Base-by-base conservation (phyloP, 306 rosid species). In the Potentilla sterilis region DNA sequence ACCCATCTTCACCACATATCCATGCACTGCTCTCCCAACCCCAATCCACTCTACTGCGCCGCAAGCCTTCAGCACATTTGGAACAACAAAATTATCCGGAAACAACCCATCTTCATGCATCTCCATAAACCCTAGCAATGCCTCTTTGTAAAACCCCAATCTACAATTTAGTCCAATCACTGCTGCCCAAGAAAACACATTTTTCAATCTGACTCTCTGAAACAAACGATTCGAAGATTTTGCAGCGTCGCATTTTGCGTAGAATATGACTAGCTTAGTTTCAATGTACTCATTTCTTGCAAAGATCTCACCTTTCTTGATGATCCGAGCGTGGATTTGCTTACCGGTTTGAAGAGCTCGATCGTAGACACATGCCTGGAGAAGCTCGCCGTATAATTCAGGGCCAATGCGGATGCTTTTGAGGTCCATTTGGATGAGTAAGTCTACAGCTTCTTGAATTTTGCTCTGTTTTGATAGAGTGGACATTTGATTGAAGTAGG, bases 171-270 rank as follows among this genome's bases (percentile, higher is more conserved):
- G 34, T 12, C 93, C 93, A 55, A 93, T 69, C 13, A 91, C 84
- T 40, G 96, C 96, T 67, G 97, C 94, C 96, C 92, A 93, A 42
- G 98, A 89, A 81, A 88, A 94, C 41, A 86, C 85, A 52, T 86
- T 91, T 78, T 78, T 86, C 18, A 70, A 63, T 2, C 14, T 75
- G 15, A 83, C 62, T 15, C 75, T 73, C 62, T 70, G 72, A 77
- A 91, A 93, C 74, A 89, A 79, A 51, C 79, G 78, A 58, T 72
- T 71, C 0, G 96, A 89, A 9, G 48, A 83, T 16, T 79, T 72
- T n/a, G 51, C 44, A 14, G 44, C 78, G 32, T 79, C 83, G 66
- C 93, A 93, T 77, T 93, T 91, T 0, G 97, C 85, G 73, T 93
- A 93, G 75, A 93, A 90, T 47, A 93, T 85, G 24, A 94, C 82